phyloP scores from a whole-genome alignment of 352 stramenopile species.

The Pseudoperonospora humuli region DNA sequence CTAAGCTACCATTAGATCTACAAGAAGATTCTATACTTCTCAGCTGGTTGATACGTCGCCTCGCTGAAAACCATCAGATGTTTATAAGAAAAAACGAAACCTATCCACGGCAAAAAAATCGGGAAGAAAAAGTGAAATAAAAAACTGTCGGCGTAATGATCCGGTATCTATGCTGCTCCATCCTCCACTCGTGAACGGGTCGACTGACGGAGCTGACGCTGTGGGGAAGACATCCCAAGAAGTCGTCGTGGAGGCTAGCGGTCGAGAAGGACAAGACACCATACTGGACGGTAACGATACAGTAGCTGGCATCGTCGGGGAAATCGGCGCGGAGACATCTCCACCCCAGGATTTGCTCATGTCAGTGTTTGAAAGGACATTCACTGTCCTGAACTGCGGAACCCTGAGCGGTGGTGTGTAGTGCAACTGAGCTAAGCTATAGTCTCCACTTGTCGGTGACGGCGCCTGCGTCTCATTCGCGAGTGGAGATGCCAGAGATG shows the following conservation, averaged over 20 bases:
- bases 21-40: too few species aligned
- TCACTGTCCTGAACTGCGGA: slow-evolving; percentile 20
- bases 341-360: slow-evolving; percentile 7
- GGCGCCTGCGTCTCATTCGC: slow-evolving; percentile 17
- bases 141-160: too few species aligned
- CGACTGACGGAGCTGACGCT: slow-evolving; percentile 13
- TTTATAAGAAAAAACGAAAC: too few species aligned
- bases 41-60: too few species aligned
- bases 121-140: too few species aligned
- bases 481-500: slow-evolving; percentile 7
- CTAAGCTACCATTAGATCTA: too few species aligned
- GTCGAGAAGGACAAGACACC: slow-evolving; percentile 1
- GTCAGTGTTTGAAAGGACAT: slow-evolving; percentile 6
- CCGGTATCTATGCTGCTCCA: too few species aligned
- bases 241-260: slow-evolving; percentile 10
- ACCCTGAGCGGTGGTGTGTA: slow-evolving; percentile 20
- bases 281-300: neutral
- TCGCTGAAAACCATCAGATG: too few species aligned
- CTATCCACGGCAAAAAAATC: slow-evolving; percentile 27
- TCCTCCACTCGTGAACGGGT: slow-evolving; percentile 13
- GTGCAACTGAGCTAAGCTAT: too few species aligned
- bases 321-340: slow-evolving; percentile 9
- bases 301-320: slow-evolving; percentile 14
- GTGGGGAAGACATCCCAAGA: slow-evolving; percentile 36
- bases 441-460: slow-evolving; percentile 8